These are phyloP conservation scores for Lactifluus hygrophoroides DNA, from an alignment of 768 basidiomycete genomes.

Conservation along the genomic window DNA sequence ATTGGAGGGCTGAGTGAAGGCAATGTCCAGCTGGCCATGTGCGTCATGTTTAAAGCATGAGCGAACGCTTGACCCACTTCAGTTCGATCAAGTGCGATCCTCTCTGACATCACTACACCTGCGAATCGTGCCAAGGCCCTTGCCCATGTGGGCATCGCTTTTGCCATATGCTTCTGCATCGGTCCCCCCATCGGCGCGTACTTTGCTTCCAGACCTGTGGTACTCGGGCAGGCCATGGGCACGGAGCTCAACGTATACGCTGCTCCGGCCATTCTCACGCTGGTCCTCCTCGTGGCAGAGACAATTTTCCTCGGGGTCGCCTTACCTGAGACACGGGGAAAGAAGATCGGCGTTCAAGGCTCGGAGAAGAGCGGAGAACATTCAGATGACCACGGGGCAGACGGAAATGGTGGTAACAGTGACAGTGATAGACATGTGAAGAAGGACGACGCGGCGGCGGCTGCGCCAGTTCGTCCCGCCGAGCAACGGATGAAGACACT, in stretches of 20 bases:
- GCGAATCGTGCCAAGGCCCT: constrained; percentile 77
- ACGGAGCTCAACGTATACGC: constrained; percentile 82
- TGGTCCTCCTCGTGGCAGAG: constrained; percentile 70
- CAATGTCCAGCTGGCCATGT: constrained; percentile 96
- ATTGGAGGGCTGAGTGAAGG: constrained; percentile 94
- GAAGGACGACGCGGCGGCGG: neutral
- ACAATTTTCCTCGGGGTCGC: constrained; percentile 65
- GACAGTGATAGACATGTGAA: neutral
- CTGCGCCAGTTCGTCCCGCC: constrained; percentile 17
- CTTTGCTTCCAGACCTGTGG: constrained; percentile 81
- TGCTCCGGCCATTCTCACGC: constrained; percentile 75
- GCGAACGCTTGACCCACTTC: neutral
- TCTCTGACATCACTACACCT: constrained; percentile 82
- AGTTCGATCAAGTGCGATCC: constrained; percentile 59
- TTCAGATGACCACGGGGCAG: neutral
- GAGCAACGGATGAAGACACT: constrained; percentile 51
- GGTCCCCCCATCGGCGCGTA: constrained; percentile 95
- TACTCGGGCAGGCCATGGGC: constrained; percentile 45
- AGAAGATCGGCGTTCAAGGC: neutral
- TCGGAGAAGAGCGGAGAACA: constrained; percentile 20
- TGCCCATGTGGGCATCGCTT: constrained; percentile 91
- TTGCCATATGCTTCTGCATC: constrained; percentile 89
- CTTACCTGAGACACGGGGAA: constrained; percentile 79
- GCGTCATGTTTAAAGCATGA: constrained; percentile 26
- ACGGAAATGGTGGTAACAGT: neutral